Conservation (phyloP, 108 stramenopile genomes). For the Seminavis robusta region DNA sequence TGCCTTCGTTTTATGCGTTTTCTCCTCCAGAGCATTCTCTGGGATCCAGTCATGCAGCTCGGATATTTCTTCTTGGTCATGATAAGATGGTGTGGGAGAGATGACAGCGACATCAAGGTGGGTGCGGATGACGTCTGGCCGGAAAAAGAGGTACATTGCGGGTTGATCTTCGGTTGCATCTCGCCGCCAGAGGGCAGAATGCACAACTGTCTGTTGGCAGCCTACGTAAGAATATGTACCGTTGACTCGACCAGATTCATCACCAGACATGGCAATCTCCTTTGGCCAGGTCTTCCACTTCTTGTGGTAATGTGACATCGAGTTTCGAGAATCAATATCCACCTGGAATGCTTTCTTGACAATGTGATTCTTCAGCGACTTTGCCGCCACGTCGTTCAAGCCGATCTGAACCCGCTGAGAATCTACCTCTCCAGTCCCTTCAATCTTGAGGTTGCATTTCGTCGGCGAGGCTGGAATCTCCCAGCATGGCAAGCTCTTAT, state of each 20-base stretch:
- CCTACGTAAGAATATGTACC: slow-evolving; percentile 32
- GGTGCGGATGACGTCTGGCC: slow-evolving; percentile 33
- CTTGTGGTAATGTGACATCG: slow-evolving; percentile 27
- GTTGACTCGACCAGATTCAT: slow-evolving; percentile 18
- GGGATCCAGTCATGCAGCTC: slow-evolving; percentile 37
- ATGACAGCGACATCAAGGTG: slow-evolving; percentile 35
- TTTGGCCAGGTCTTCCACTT: slow-evolving; percentile 39
- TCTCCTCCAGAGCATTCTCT: slow-evolving; percentile 30
- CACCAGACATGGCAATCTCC: slow-evolving; percentile 22
- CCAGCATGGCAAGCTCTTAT: slow-evolving; percentile 21
- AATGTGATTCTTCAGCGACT: slow-evolving; percentile 16
- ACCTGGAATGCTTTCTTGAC: slow-evolving; percentile 14
- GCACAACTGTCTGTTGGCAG: slow-evolving; percentile 25
- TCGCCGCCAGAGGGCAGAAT: slow-evolving; percentile 34
- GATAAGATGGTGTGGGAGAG: slow-evolving; percentile 25
- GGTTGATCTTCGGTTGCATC: slow-evolving; percentile 14
- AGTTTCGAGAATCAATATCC: slow-evolving; percentile 29
- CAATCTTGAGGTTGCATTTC: slow-evolving; percentile 10
- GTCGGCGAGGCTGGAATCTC: slow-evolving; percentile 19
- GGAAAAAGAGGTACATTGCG: slow-evolving; percentile 31
- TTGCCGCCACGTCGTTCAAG: slow-evolving; percentile 12
- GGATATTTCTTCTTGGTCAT: slow-evolving; percentile 26
- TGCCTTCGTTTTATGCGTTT: slow-evolving; percentile 35
- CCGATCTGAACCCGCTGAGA: slow-evolving; percentile 19
- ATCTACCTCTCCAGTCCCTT: slow-evolving; percentile 6